Evolutionary conservation across 257 asterid genomes (phyloP).

Genomic region (Solanum habrochaites): DNA sequence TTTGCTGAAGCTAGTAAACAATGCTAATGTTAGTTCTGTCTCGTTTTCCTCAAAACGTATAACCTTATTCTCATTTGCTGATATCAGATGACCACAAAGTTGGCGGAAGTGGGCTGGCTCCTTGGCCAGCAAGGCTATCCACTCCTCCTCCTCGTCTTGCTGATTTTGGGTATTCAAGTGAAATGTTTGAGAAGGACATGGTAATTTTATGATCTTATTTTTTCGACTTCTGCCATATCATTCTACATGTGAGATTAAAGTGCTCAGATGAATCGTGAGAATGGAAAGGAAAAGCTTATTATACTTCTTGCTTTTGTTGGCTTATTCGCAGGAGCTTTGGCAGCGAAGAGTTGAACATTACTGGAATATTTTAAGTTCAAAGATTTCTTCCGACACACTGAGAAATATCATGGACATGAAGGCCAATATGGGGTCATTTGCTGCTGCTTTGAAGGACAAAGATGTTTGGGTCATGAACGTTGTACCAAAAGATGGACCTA

Average conservation of each 20-base stretch:
- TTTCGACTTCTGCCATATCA: background rate
- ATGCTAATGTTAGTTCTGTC: background rate
- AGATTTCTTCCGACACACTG: slow-evolving; percentile 52
- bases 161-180: slow-evolving; percentile 88
- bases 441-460: slow-evolving; percentile 84
- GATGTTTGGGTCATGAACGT: slow-evolving; percentile 98
- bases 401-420: slow-evolving; percentile 97
- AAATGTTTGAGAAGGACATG: slow-evolving; percentile 78
- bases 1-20: background rate
- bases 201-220: slow-evolving; percentile 27
- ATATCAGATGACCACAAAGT: slow-evolving; percentile 74
- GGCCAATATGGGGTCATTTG: slow-evolving; percentile 91
- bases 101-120: slow-evolving; percentile 78
- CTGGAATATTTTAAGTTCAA: slow-evolving; percentile 67
- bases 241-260: background rate
- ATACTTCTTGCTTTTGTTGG: slow-evolving; percentile 1
- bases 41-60: background rate
- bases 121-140: slow-evolving; percentile 91
- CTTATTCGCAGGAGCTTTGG: slow-evolving; percentile 63
- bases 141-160: slow-evolving; percentile 94
- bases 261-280: background rate
- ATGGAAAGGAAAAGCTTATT: background rate
- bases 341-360: slow-evolving; percentile 67
- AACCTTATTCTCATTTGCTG: background rate
- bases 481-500: slow-evolving; percentile 88